Conservation (phyloP, 495 filamentous ascomycete genomes). For the Annulohypoxylon nitens region DNA sequence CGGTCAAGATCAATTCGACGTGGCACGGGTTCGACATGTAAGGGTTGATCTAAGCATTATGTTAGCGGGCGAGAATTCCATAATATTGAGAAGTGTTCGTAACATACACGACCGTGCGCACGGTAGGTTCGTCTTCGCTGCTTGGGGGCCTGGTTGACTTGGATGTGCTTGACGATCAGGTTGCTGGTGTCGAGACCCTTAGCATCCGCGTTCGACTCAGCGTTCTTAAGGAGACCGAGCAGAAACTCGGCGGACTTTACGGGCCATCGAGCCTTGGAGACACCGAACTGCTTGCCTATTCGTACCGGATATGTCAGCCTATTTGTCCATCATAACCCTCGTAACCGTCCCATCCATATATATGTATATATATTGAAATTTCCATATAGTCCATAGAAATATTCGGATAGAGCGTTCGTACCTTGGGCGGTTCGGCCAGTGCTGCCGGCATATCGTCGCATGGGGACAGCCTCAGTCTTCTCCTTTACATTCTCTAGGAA, state of each 20-base stretch:
- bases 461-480: conserved; percentile 95
- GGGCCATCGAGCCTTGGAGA: conserved; percentile 97
- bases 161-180: conserved; percentile 98
- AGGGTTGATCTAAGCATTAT: conserved; percentile 84
- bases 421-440: conserved; percentile 95
- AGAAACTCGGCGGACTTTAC: conserved; percentile 99
- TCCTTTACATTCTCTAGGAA: conserved; percentile 97
- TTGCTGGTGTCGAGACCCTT: conserved; percentile 98
- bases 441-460: conserved; percentile 94
- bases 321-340: background rate
- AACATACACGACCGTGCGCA: conserved; percentile 98
- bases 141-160: conserved; percentile 99
- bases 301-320: conserved; percentile 49
- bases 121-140: conserved; percentile 98
- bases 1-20: conserved; percentile 99
- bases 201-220: conserved; percentile 98
- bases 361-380: background rate
- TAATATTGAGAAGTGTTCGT: background rate
- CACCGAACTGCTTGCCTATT: conserved; percentile 97
- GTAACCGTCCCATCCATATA: conserved; percentile 2
- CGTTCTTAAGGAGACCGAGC: conserved; percentile 96
- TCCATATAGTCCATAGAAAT: background rate
- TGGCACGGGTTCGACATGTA: conserved; percentile 99
- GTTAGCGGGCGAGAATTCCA: conserved; percentile 30
- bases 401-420: conserved; percentile 66